Evolutionary conservation across 2,329 filamentous ascomycete genomes (phyloP).

Genomic region (Fusarium guadeloupense): DNA sequence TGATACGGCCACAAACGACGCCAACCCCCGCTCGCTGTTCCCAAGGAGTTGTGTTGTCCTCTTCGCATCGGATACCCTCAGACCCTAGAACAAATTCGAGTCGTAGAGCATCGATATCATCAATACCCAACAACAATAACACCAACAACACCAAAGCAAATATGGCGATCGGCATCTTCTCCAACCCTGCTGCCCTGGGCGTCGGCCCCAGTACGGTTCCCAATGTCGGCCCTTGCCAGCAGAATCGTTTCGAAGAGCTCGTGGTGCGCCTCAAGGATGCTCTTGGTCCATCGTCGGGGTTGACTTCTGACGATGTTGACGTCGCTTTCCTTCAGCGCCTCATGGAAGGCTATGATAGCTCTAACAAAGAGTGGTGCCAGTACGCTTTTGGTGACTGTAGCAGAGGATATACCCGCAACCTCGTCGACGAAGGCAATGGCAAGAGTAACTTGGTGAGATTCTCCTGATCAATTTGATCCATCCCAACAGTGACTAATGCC

Average conservation of each 20-base stretch:
- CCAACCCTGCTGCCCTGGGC: slow-evolving; percentile 33
- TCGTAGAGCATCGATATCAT: slow-evolving; percentile 18
- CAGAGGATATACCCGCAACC: slow-evolving; percentile 83
- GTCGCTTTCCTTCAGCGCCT: slow-evolving; percentile 73
- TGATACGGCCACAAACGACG: slow-evolving; percentile 32
- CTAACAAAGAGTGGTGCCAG: slow-evolving; percentile 74
- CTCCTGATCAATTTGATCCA: slow-evolving; percentile 10
- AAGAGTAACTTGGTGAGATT: slow-evolving; percentile 75
- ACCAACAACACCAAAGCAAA: slow-evolving; percentile 28
- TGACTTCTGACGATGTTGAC: slow-evolving; percentile 84
- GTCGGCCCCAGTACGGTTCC: slow-evolving; percentile 31
- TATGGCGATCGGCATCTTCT: slow-evolving; percentile 51
- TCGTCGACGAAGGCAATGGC: slow-evolving; percentile 88
- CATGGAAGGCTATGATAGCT: slow-evolving; percentile 79
- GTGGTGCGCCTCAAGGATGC: slow-evolving; percentile 77
- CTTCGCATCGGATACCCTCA: slow-evolving; percentile 23
- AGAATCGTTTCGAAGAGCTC: slow-evolving; percentile 71
- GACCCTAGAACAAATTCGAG: slow-evolving; percentile 5
- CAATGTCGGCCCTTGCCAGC: slow-evolving; percentile 39
- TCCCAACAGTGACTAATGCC: slow-evolving; percentile 26
- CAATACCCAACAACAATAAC: slow-evolving; percentile 22
- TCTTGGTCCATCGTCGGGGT: slow-evolving; percentile 81
- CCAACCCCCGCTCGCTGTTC: slow-evolving; percentile 40
- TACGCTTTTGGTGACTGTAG: slow-evolving; percentile 79
- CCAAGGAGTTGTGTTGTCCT: slow-evolving; percentile 41